phyloP scores from a whole-genome alignment of 2,329 filamentous ascomycete species.

The Aspergillus terreus region DNA sequence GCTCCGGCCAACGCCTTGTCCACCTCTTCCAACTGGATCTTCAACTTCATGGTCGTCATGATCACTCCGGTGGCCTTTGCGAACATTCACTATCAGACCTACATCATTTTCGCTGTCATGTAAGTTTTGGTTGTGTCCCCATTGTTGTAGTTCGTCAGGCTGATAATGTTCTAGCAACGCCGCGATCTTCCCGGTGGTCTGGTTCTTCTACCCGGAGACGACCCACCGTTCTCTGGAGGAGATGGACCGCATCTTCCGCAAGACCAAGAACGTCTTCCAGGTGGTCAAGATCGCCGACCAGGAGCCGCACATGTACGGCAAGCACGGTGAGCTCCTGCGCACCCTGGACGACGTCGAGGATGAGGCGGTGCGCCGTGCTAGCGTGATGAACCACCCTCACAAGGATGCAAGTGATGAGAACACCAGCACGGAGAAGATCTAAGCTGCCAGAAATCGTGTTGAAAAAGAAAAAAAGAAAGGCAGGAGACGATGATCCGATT shows the following conservation, averaged over 20 bases:
- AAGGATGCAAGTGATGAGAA: constrained; percentile 17
- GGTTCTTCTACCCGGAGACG: constrained; percentile 61
- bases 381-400: constrained; percentile 19
- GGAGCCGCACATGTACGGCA: constrained; percentile 55
- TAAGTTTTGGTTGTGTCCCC: constrained; percentile 23
- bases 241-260: constrained; percentile 65
- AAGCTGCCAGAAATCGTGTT: neutral
- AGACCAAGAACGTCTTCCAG: constrained; percentile 47
- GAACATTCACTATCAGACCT: constrained; percentile 54
- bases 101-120: constrained; percentile 56
- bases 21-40: constrained; percentile 55
- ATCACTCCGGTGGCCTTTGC: constrained; percentile 59
- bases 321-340: constrained; percentile 55
- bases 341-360: constrained; percentile 47
- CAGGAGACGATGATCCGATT: neutral
- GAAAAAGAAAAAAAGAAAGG: neutral
- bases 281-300: constrained; percentile 49
- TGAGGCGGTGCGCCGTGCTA: constrained; percentile 33
- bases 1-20: constrained; percentile 62
- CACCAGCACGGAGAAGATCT: constrained; percentile 12
- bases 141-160: neutral
- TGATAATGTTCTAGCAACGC: constrained; percentile 41
- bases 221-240: constrained; percentile 62
- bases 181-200: constrained; percentile 53
- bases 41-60: constrained; percentile 64